Base-by-base conservation (phyloP, 768 basidiomycete species). In the Sporobolomyces pararoseus region DNA sequence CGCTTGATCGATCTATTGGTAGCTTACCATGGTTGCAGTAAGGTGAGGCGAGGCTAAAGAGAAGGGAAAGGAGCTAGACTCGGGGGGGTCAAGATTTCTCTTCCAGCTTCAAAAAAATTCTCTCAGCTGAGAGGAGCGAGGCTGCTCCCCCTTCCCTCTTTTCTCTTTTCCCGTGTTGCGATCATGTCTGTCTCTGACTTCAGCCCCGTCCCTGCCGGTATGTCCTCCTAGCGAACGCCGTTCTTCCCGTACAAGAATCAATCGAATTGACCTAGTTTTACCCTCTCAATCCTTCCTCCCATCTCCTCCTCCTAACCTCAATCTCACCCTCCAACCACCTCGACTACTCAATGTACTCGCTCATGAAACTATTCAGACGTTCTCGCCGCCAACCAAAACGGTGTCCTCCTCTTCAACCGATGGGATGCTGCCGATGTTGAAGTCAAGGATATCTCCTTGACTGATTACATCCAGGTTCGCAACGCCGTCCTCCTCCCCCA, bases 401-500 rank as follows among this genome's bases (percentile, higher is more conserved):
- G 78, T 69, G 86, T 98, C 79, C 96, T 95, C 83, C 87, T 99
- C 72, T 99, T 99, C 80, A 93, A 92, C 79, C 94, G 94, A 84
- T 99, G 96, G 96, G 94, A 97, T 66, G 61, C 66, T 39, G 65
- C 51, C 76, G 95, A 93, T 81, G 90, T 97, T 78, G 95, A 97
- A 81, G 93, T 97, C 80, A 96, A 96, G 84, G 96, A 99, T 79
- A 98, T 99, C 82, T 99, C 96, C 76, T 83, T 99, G 78, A 90
- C 90, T 67, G 96, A 99, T 82, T 98, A 99, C 87, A 96, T 99
- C 82, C 94, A 98, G 85, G 89, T 95, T 82, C 73, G 73, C 70
- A 75, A 75, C 70, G 54, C 73, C 35, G 42, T 71, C 64, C 62
- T 66, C 64, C 73, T 71, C 58, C 73, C 69, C 58, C 73, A 99